Evolutionary conservation across 1,284 basidiomycete species (phyloP).

Genomic region (Microbotryum saponariae): DNA sequence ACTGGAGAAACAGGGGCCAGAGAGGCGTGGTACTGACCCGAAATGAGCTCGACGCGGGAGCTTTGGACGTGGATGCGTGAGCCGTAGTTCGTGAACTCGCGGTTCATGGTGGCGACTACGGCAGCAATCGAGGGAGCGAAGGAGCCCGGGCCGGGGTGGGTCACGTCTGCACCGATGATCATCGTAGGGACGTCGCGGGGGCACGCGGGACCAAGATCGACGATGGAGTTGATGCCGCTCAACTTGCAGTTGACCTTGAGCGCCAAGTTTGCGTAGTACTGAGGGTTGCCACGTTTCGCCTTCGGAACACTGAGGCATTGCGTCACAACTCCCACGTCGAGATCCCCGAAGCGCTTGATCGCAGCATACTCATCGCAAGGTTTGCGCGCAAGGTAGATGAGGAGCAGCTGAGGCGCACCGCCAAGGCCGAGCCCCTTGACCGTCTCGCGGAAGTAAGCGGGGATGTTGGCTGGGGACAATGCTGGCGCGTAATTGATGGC

Average conservation of each 20-base stretch:
- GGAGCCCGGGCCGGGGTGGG: constrained; percentile 59
- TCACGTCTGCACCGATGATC: constrained; percentile 74
- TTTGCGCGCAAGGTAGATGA: constrained; percentile 11
- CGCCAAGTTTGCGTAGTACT: constrained; percentile 13
- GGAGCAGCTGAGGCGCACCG: background rate
- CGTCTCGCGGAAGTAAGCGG: too few species aligned
- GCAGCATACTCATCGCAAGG: constrained; percentile 5
- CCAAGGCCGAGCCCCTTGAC: background rate
- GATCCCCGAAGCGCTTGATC: constrained; percentile 16
- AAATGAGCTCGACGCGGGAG: constrained; percentile 52
- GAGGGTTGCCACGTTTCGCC: constrained; percentile 2
- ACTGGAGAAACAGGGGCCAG: background rate
- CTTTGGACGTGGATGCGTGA: constrained; percentile 63
- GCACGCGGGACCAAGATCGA: constrained; percentile 1
- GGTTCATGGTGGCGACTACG: constrained; percentile 56
- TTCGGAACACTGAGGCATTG: constrained; percentile 17
- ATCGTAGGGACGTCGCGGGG: constrained; percentile 48
- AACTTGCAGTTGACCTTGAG: constrained; percentile 73
- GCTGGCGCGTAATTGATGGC: too few species aligned
- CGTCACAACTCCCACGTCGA: constrained; percentile 11
- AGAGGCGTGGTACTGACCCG: background rate
- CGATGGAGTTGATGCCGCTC: constrained; percentile 60
- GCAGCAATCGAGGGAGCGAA: constrained; percentile 66
- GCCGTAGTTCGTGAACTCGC: constrained; percentile 58
- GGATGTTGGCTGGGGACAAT: too few species aligned